Evolutionary conservation across 352 stramenopile genomes (phyloP).

Genomic region (Phytophthora hibernalis): DNA sequence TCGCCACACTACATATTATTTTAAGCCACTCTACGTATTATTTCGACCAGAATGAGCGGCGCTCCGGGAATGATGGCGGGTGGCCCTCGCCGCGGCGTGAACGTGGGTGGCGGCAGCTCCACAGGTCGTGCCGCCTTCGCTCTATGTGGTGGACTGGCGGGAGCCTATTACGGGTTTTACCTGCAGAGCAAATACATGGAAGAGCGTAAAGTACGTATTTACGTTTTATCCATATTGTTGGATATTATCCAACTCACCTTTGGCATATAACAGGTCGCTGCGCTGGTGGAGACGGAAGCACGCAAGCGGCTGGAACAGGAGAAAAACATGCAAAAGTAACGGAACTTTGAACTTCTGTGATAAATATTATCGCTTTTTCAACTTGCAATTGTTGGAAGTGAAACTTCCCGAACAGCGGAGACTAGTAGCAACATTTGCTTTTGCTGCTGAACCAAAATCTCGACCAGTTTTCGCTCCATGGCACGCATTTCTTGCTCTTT

Average conservation of each 20-base stretch:
- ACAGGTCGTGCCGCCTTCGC: slow-evolving; percentile 73
- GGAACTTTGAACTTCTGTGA: slow-evolving; percentile 19
- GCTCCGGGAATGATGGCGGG: slow-evolving; percentile 30
- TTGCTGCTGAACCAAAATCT: slow-evolving; percentile 87
- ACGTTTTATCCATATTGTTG: neutral
- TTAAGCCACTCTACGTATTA: slow-evolving; percentile 13
- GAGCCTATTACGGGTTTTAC: slow-evolving; percentile 85
- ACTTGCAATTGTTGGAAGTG: slow-evolving; percentile 16
- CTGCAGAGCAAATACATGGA: slow-evolving; percentile 88
- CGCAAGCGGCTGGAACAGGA: slow-evolving; percentile 68
- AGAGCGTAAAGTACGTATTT: slow-evolving; percentile 61
- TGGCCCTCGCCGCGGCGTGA: slow-evolving; percentile 48
- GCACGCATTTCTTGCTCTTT: slow-evolving; percentile 82
- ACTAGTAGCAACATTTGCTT: slow-evolving; percentile 76
- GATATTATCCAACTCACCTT: neutral
- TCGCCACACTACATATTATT: slow-evolving; percentile 6
- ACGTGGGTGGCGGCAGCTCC: slow-evolving; percentile 77
- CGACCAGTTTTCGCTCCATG: slow-evolving; percentile 82
- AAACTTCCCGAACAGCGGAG: slow-evolving; percentile 49
- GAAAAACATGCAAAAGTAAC: slow-evolving; percentile 21
- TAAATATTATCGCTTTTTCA: slow-evolving; percentile 27
- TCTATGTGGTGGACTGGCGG: slow-evolving; percentile 67
- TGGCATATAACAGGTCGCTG: slow-evolving; percentile 46
- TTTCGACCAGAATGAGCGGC: slow-evolving; percentile 18
- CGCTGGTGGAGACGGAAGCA: slow-evolving; percentile 69